Conservation (phyloP, 371 early-diverging fungal species). For the Haplosporangium sp. region DNA sequence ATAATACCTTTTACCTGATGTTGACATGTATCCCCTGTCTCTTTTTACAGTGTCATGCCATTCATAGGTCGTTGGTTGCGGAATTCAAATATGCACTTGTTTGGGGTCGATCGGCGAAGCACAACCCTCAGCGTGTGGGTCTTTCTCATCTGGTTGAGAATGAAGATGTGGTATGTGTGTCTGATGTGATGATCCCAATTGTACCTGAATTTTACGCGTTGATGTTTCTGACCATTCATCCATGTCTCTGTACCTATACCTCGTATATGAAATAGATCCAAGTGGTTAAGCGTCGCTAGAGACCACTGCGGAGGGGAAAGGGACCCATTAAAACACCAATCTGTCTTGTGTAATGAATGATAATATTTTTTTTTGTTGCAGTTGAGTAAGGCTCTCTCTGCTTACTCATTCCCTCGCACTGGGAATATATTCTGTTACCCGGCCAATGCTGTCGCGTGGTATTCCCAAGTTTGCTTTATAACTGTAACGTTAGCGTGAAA, state of each 20-base stretch:
- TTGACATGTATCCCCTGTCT: neutral
- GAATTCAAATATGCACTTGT: conserved; percentile 97
- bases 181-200: neutral
- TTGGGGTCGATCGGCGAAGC: conserved; percentile 96
- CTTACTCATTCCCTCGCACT: too few relatives aligned
- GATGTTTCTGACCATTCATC: neutral
- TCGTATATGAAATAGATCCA: conserved; percentile 22
- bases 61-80: conserved; percentile 93
- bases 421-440: too few relatives aligned
- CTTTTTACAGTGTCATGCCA: conserved; percentile 79
- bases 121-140: conserved; percentile 97
- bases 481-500: too few relatives aligned
- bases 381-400: too few relatives aligned
- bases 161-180: conserved; percentile 94
- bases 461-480: too few relatives aligned
- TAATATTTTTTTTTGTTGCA: too few relatives aligned
- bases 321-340: neutral
- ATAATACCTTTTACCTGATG: too few relatives aligned
- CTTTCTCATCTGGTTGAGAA: conserved; percentile 93
- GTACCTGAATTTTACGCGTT: neutral
- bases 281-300: conserved; percentile 43
- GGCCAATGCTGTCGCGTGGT: too few relatives aligned
- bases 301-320: neutral
- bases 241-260: neutral
- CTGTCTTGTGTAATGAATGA: too few relatives aligned